Conservation (phyloP, 2,329 filamentous ascomycete genomes). For the Sporothrix curviconia region DNA sequence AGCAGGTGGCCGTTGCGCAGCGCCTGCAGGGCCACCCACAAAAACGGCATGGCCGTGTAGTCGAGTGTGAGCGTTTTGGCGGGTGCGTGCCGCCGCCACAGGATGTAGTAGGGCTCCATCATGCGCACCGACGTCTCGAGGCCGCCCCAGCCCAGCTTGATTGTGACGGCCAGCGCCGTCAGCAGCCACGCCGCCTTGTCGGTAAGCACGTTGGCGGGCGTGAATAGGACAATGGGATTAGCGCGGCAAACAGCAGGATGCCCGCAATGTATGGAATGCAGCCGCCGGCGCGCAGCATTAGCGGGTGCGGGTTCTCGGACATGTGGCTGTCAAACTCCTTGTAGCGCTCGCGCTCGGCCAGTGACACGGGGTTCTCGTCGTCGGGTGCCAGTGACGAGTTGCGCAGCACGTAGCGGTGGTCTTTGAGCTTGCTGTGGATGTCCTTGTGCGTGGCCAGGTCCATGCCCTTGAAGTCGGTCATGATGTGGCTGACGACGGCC, state of each 20-base stretch:
- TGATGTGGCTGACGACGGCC: conserved; percentile 66
- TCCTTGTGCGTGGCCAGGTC: conserved; percentile 59
- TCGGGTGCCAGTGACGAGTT: conserved; percentile 66
- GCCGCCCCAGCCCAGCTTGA: conserved; percentile 63
- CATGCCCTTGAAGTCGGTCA: conserved; percentile 67
- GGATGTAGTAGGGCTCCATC: conserved; percentile 68
- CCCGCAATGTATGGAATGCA: conserved; percentile 55
- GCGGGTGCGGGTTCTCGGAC: conserved; percentile 57
- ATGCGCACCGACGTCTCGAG: conserved; percentile 65
- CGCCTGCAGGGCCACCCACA: conserved; percentile 56
- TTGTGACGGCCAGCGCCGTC: conserved; percentile 56
- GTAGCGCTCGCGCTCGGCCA: conserved; percentile 37
- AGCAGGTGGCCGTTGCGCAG: conserved; percentile 58
- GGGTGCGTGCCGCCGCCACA: conserved; percentile 59
- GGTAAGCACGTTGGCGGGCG: conserved; percentile 45
- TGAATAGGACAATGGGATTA: conserved; percentile 60
- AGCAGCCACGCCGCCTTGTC: conserved; percentile 59
- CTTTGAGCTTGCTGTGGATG: conserved; percentile 61
- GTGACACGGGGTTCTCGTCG: conserved; percentile 39
- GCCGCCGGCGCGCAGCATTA: conserved; percentile 58
- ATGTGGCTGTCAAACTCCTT: conserved; percentile 37
- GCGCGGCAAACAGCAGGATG: conserved; percentile 48
- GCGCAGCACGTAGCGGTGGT: conserved; percentile 60
- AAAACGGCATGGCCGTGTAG: conserved; percentile 66
- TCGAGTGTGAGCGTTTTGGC: conserved; percentile 62